A percentile compares a stretch with the other conserved stretches of the same genome.
These are phyloP conservation scores for Penicillium desertorum DNA, from an alignment of 495 filamentous ascomycete species.

Conservation along the genomic window DNA sequence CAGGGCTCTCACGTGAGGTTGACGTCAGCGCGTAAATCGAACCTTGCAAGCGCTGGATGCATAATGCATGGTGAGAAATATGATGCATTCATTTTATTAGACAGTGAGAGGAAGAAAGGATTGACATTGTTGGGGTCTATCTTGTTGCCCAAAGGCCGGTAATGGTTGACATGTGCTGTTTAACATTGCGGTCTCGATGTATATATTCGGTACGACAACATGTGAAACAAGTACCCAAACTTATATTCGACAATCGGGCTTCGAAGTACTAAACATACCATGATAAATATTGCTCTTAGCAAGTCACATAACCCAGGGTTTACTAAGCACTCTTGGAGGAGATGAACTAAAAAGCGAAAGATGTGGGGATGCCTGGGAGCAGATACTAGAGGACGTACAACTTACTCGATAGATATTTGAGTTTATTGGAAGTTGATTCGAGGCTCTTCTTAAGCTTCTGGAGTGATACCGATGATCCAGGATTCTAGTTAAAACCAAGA, in stretches of 20 bases:
- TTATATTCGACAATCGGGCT: background rate
- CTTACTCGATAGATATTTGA: background rate
- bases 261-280: background rate
- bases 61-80: background rate
- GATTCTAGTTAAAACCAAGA: constrained; percentile 2
- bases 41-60: background rate
- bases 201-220: background rate
- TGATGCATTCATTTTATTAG: background rate
- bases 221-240: background rate
- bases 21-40: constrained; percentile 20
- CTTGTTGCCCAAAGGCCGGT: background rate
- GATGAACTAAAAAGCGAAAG: background rate
- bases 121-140: too few relatives aligned
- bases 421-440: background rate
- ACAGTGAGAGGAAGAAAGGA: background rate
- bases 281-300: background rate
- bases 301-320: background rate
- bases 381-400: background rate
- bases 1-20: constrained; percentile 34
- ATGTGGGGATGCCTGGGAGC: background rate
- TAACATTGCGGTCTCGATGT: background rate
- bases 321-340: background rate
- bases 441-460: constrained; percentile 15
- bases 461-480: constrained; percentile 6
- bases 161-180: constrained; percentile 6